phyloP scores from a whole-genome alignment of 768 basidiomycete species.

The Lentinula guzmanii region DNA sequence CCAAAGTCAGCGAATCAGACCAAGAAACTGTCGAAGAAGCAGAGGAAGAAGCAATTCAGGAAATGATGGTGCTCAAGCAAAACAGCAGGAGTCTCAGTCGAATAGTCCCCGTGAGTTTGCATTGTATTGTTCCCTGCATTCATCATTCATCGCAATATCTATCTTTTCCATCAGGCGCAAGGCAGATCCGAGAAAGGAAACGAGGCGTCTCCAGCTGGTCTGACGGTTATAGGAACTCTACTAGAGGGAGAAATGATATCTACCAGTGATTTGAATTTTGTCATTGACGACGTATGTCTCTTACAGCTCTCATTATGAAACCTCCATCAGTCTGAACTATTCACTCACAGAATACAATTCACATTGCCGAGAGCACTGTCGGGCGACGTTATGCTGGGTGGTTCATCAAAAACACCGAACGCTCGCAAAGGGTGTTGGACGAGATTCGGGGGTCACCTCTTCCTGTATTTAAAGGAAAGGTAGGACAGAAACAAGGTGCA shows the following conservation, averaged over 20 bases:
- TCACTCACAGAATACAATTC: constrained; percentile 79
- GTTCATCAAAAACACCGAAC: constrained; percentile 96
- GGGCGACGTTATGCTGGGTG: constrained; percentile 92
- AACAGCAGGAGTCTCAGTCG: constrained; percentile 73
- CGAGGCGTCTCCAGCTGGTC: constrained; percentile 13
- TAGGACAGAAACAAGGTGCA: background rate
- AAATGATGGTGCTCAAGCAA: constrained; percentile 96
- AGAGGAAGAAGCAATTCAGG: constrained; percentile 90
- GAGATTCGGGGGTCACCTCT: constrained; percentile 55
- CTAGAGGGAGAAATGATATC: constrained; percentile 84
- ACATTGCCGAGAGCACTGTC: constrained; percentile 91
- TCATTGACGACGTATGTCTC: constrained; percentile 78
- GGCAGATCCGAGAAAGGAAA: constrained; percentile 8
- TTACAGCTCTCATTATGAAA: background rate
- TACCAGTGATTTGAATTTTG: constrained; percentile 93
- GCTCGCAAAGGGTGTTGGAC: constrained; percentile 83
- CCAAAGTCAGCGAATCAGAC: background rate
- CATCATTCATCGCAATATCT: background rate
- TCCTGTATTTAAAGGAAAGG: constrained; percentile 22
- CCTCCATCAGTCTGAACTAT: background rate
- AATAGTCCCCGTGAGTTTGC: constrained; percentile 37
- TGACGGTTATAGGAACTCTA: constrained; percentile 37
- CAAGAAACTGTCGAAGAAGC: background rate
- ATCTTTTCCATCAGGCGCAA: constrained; percentile 30
- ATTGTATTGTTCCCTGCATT: background rate